Evolutionary conservation across 177 flowering plant genomes (phyloP), one percentile per base, ranked within the genome.

Genomic region (Telopea speciosissima): DNA sequence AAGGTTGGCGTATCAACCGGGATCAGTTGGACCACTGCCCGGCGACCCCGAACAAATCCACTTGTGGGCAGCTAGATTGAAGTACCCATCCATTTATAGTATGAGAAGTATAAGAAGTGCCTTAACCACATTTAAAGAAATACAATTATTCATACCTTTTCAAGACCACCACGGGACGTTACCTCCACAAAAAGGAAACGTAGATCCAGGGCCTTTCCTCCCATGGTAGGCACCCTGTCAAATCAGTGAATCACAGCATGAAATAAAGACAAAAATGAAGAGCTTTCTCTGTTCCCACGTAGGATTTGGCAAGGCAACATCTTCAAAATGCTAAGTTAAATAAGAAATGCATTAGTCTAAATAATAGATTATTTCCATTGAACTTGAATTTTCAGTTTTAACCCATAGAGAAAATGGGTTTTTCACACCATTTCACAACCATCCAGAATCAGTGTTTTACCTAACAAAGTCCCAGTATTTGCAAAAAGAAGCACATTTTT

Each of bases 101-200:
- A 28, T 28, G 31, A 28, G 0, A 28, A 68, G n/a, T 40, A 4
- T 63, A 21, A 25, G 23, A 24, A 62, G 62, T 11, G 62, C 3
- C 65, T 26, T 28, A 69, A 54, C n/a, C 56, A 36, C 16, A 66
- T 54, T 23, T 40, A 4, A 8, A 40, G 33, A 24, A 14, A 24
- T n/a, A 26, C 31, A n/a, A 73, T 12, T 22, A 63, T 63, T 24
- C 72, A 75, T 71, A 92, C 97, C 94, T 85, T 87, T 76, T 88
- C 95, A 79, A 93, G 77, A 63, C 96, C 96, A 68, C 95, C 96
- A 58, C 92, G 90, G 31, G 92, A 79, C 63, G 97, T 93, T 31
- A 90, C 92, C 80, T 88, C 95, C 72, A 90, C 82, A 84, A 93
- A 93, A 69, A 93, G 92, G 56, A 67, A 79, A 72, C 90, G 88